A percentile compares a stretch with the other conserved stretches of the same genome.
Evolutionary conservation across 257 asterid species (phyloP).

Genomic region (Fraxinus cuspidata): DNA sequence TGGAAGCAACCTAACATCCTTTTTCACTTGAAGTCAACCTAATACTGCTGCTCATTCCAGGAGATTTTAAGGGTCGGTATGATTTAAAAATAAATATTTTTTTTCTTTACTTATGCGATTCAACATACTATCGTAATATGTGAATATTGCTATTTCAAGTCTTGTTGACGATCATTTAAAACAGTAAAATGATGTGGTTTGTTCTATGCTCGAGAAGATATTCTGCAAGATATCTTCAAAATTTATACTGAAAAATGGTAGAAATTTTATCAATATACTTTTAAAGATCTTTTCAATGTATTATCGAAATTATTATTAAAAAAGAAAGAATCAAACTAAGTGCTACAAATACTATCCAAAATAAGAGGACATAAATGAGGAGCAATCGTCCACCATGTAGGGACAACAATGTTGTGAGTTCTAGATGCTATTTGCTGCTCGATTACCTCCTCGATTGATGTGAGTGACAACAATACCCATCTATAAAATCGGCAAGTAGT

Average conservation of each 20-base stretch:
- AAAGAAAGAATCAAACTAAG: neutral
- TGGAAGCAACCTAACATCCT: neutral
- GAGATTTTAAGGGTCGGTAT: neutral
- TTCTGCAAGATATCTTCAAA: too few species aligned
- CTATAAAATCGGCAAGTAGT: neutral
- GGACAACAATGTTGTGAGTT: neutral
- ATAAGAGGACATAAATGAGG: neutral
- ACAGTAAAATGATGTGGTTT: too few species aligned
- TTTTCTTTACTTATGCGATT: neutral
- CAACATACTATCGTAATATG: too few species aligned
- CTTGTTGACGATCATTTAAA: too few species aligned
- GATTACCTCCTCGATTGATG: neutral
- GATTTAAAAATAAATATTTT: too few species aligned
- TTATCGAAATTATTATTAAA: neutral
- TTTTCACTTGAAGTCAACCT: neutral
- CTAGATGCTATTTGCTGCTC: neutral
- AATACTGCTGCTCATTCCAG: neutral
- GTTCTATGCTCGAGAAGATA: neutral
- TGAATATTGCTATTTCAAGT: neutral
- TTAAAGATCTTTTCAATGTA: neutral
- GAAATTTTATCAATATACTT: too few species aligned
- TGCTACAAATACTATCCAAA: too few species aligned
- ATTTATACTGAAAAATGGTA: too few species aligned
- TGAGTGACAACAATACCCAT: neutral
- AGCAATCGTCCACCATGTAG: neutral